phyloP scores from a whole-genome alignment of 179 eudicot species.

The Heliamphora pulchella region DNA sequence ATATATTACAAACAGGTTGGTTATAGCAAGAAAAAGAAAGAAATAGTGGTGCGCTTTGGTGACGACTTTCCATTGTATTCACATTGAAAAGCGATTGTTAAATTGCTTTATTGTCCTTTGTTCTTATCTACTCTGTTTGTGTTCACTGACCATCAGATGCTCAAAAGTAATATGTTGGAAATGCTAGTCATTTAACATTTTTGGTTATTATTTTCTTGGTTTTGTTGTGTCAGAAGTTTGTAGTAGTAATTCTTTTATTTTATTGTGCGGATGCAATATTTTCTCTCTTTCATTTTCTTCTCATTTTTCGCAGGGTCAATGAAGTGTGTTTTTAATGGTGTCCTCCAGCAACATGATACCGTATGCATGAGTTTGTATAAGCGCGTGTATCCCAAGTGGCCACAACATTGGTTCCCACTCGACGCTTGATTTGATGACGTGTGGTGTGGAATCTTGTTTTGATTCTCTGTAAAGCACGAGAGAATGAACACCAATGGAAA shows the following conservation, averaged over 20 bases:
- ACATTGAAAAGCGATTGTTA: no score
- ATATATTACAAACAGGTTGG: no score
- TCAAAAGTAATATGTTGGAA: no score
- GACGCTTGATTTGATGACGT: constrained; percentile 20
- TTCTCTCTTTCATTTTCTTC: background rate
- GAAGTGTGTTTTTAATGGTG: constrained; percentile 83
- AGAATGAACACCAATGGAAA: constrained; percentile 43
- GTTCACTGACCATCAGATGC: no score
- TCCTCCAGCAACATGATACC: constrained; percentile 80
- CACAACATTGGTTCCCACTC: constrained; percentile 58
- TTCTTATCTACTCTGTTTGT: no score
- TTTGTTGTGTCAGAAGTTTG: background rate
- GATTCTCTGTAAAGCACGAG: constrained; percentile 2
- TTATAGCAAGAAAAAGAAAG: no score
- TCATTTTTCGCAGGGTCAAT: constrained; percentile 54
- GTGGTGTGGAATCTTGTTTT: constrained; percentile 5
- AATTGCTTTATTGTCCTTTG: no score
- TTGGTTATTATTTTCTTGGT: background rate
- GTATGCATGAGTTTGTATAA: constrained; percentile 88
- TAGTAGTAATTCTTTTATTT: background rate
- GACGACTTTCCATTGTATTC: no score
- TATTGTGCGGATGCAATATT: background rate
- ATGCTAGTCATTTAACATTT: background rate
- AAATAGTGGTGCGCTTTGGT: no score
- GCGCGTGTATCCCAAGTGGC: constrained; percentile 92